These are phyloP conservation scores for Mycena pura DNA, from an alignment of 768 basidiomycete genomes.

Conservation along the genomic window DNA sequence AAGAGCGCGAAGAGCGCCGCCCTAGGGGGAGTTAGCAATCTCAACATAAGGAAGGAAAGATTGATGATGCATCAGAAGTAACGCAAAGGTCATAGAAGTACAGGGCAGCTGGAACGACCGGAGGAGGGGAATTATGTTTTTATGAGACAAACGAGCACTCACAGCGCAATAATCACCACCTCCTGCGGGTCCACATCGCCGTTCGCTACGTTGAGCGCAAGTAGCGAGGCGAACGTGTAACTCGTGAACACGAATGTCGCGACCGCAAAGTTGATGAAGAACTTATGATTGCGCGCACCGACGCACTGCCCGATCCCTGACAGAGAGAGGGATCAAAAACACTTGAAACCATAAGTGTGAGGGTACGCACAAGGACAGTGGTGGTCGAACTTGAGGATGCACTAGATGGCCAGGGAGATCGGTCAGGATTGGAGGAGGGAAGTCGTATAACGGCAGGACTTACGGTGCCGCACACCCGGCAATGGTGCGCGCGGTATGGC, in stretches of 20 bases:
- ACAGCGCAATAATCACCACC: constrained; percentile 79
- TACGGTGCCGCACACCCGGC: constrained; percentile 79
- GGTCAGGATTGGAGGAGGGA: not conserved
- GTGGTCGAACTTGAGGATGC: constrained; percentile 85
- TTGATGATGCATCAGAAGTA: not conserved
- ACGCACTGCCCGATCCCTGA: constrained; percentile 94
- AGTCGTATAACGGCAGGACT: not conserved
- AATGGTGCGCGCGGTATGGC: constrained; percentile 81
- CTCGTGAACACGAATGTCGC: constrained; percentile 65
- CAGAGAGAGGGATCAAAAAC: not conserved
- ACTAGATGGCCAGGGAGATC: constrained; percentile 51
- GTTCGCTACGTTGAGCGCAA: constrained; percentile 55
- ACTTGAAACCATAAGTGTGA: not conserved
- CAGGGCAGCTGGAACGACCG: too few species aligned
- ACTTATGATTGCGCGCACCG: constrained; percentile 93
- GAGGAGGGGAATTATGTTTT: too few species aligned
- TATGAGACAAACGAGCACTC: constrained; percentile 46
- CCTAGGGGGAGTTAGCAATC: constrained; percentile 47
- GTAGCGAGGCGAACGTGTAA: constrained; percentile 68
- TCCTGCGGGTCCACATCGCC: constrained; percentile 65
- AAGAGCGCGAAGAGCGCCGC: constrained; percentile 78
- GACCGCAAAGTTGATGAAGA: constrained; percentile 83
- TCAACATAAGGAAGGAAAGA: not conserved
- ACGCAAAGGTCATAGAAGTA: too few species aligned
- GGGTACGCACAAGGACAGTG: constrained; percentile 81